Base-by-base conservation (phyloP, 257 asterid species). In the Solanum pennellii region DNA sequence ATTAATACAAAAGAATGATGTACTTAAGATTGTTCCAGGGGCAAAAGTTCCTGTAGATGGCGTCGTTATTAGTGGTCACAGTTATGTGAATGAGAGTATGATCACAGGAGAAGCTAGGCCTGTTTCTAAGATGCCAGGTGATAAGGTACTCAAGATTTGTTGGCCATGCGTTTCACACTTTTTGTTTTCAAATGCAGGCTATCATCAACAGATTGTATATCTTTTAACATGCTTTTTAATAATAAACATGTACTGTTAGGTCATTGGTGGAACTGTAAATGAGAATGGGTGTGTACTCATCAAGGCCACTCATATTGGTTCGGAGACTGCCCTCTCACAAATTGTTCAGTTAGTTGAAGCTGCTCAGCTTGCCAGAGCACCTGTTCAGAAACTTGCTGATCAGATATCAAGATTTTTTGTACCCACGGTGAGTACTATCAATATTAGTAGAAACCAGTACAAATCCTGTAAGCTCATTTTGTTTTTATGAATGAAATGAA, bases 321-420 rank as follows among this genome's bases (percentile, higher is more conserved):
- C 98, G 5, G 99, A 97, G 93, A 95, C 98, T 69, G 95, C 99
- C 85, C 96, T 97, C 86, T 97, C 98, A 88, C 98, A 97, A 90
- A 97, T 97, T 83, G 99, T 97, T 86, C 97, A 97, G 88, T 92
- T 97, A 88, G 98, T 97, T 89, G 99, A 97, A 94, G 99, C 98
- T 89, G 99, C 99, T 91, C 98, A 95, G 93, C 98, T 97, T 88
- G 98, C 99, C 69, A 94, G 94, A 93, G 98, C 98, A 91, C 99
- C 98, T 88, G 99, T 97, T 76, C 99, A 97, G 93, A 97, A 95
- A 93, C 92, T 97, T 91, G 99, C 99, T 91, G 99, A 97, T 88
- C 98, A 94, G 92, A 97, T 97, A 86, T 94, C 99, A 27, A 94
- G 90, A 90, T 89, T 93, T 88, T 97, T 97, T 93, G 98, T 97